Conservation (phyloP, 2,329 filamentous ascomycete genomes). For the Stagonosporopsis vannaccii region DNA sequence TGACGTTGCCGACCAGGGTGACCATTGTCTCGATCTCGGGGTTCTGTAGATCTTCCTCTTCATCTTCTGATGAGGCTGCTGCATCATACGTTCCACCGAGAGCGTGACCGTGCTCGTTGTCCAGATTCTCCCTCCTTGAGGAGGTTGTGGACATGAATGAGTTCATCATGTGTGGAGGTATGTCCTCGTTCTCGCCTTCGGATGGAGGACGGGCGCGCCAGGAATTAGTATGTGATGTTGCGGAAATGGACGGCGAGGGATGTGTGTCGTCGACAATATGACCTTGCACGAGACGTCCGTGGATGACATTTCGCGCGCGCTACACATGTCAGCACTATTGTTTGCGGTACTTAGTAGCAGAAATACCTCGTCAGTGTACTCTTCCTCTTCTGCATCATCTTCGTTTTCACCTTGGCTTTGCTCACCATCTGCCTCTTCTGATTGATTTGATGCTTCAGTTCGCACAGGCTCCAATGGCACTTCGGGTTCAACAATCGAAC, state of each 20-base stretch:
- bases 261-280: constrained; percentile 96
- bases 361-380: constrained; percentile 72
- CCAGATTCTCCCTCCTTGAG: constrained; percentile 55
- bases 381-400: constrained; percentile 9
- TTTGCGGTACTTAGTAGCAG: neutral
- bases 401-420: constrained; percentile 35
- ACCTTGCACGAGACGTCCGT: constrained; percentile 87
- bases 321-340: constrained; percentile 29
- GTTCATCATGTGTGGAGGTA: constrained; percentile 88
- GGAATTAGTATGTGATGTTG: constrained; percentile 65
- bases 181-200: constrained; percentile 53
- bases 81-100: constrained; percentile 87
- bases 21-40: constrained; percentile 90
- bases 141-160: constrained; percentile 82
- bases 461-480: constrained; percentile 37
- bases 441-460: constrained; percentile 27
- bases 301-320: constrained; percentile 87
- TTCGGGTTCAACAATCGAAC: constrained; percentile 44
- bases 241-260: constrained; percentile 74
- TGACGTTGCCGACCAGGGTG: constrained; percentile 95
- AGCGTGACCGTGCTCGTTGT: constrained; percentile 66
- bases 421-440: constrained; percentile 25
- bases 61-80: constrained; percentile 84
- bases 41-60: constrained; percentile 86
- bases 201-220: constrained; percentile 54